Conservation (phyloP, 2,329 filamentous ascomycete genomes). For the Orbilia brochopaga region DNA sequence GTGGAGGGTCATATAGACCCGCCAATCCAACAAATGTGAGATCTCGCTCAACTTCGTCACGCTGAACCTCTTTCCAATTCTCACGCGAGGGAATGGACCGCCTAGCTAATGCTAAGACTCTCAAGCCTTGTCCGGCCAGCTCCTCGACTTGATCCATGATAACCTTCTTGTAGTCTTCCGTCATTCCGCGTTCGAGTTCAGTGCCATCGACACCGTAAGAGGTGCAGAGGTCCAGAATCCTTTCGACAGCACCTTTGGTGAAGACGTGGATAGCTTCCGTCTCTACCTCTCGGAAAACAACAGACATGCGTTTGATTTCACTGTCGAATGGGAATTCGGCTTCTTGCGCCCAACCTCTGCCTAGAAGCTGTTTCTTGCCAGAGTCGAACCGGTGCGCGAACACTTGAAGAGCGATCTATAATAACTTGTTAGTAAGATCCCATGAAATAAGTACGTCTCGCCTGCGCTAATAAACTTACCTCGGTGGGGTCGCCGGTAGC, state of each 20-base stretch:
- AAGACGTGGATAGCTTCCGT: slow-evolving; percentile 54
- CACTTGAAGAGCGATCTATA: slow-evolving; percentile 68
- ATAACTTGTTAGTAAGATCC: background rate
- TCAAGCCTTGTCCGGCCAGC: slow-evolving; percentile 70
- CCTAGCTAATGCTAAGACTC: slow-evolving; percentile 70
- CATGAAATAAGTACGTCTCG: background rate
- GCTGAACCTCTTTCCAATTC: slow-evolving; percentile 61
- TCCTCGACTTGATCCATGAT: slow-evolving; percentile 73
- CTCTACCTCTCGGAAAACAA: slow-evolving; percentile 29
- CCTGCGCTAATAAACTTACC: slow-evolving; percentile 33
- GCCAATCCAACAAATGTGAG: slow-evolving; percentile 80
- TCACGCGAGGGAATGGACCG: slow-evolving; percentile 54
- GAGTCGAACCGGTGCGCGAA: slow-evolving; percentile 73
- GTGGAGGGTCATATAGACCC: slow-evolving; percentile 85
- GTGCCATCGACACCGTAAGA: slow-evolving; percentile 60
- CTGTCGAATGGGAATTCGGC: slow-evolving; percentile 78
- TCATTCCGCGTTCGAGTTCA: slow-evolving; percentile 55
- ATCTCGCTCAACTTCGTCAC: slow-evolving; percentile 69
- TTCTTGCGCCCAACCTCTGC: slow-evolving; percentile 63
- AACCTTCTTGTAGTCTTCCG: slow-evolving; percentile 59
- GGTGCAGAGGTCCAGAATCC: slow-evolving; percentile 69
- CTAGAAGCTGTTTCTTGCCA: slow-evolving; percentile 64
- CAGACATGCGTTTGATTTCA: slow-evolving; percentile 67
- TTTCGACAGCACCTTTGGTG: slow-evolving; percentile 74
- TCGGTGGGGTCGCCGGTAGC: slow-evolving; percentile 71